phyloP scores from a whole-genome alignment of 176 grass and related monocot species.

The Oryza coarctata region DNA sequence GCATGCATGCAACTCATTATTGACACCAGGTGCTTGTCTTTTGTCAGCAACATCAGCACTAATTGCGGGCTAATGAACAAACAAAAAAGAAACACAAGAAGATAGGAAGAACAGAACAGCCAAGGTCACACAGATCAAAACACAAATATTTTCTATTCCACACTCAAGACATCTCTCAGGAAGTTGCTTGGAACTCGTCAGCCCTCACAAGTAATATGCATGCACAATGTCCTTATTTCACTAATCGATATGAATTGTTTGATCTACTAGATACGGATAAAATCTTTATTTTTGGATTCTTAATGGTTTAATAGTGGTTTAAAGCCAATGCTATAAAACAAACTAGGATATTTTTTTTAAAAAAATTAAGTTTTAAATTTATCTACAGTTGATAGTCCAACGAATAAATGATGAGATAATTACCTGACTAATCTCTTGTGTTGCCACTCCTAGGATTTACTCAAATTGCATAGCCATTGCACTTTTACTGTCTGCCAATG shows the following conservation, averaged over 20 bases:
- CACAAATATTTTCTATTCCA: background rate
- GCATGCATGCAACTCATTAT: slow-evolving; percentile 18
- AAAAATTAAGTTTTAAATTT: too few species aligned
- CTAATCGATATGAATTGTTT: too few species aligned
- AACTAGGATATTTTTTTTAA: too few species aligned
- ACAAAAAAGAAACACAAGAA: background rate
- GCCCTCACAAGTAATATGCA: background rate
- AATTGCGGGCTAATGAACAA: slow-evolving; percentile 19
- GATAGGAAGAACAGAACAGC: background rate
- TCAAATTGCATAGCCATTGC: background rate
- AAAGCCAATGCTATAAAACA: too few species aligned
- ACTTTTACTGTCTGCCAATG: background rate
- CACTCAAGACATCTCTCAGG: background rate
- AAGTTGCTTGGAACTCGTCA: background rate
- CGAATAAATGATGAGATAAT: too few species aligned
- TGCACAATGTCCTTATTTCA: background rate
- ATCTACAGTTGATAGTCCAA: too few species aligned
- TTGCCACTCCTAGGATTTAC: background rate
- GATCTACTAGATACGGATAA: too few species aligned
- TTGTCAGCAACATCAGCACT: slow-evolving; percentile 23
- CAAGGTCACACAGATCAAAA: background rate
- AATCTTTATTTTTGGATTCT: too few species aligned
- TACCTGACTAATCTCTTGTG: background rate
- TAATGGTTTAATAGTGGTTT: too few species aligned
- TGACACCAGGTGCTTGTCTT: slow-evolving; percentile 22